Percentiles rank a stretch among this genome's conserved stretches.
phyloP scores from a whole-genome alignment of 2,329 filamentous ascomycete genomes.

The Domatiomyces globalis region DNA sequence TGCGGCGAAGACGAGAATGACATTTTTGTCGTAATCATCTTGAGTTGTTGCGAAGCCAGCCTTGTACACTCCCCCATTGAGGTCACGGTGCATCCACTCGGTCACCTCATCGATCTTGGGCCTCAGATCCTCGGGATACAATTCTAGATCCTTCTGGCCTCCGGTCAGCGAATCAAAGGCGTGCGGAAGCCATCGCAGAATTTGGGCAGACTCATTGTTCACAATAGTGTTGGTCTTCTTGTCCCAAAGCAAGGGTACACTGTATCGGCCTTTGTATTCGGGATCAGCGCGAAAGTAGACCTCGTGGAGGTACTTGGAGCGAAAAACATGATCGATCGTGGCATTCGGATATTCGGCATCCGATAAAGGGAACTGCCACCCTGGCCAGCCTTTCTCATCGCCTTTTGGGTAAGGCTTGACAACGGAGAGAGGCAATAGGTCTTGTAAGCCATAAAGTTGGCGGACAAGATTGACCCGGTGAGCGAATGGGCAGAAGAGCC shows the following conservation, averaged over 20 bases:
- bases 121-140: slow-evolving; percentile 40
- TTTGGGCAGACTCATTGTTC: slow-evolving; percentile 47
- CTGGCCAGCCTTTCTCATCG: slow-evolving; percentile 47
- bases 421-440: slow-evolving; percentile 39
- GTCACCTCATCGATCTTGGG: slow-evolving; percentile 39
- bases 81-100: slow-evolving; percentile 41
- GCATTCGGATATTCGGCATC: slow-evolving; percentile 43
- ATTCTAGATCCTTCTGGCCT: slow-evolving; percentile 29
- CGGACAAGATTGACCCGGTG: slow-evolving; percentile 46
- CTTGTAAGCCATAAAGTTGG: slow-evolving; percentile 43
- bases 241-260: slow-evolving; percentile 50
- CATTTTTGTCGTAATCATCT: slow-evolving; percentile 40
- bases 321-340: slow-evolving; percentile 47
- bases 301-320: slow-evolving; percentile 45
- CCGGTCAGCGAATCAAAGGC: slow-evolving; percentile 40
- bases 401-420: slow-evolving; percentile 55
- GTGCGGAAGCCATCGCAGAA: slow-evolving; percentile 44
- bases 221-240: slow-evolving; percentile 42
- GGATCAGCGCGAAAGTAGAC: slow-evolving; percentile 49
- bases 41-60: slow-evolving; percentile 46
- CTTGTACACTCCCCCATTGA: slow-evolving; percentile 49
- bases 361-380: slow-evolving; percentile 44
- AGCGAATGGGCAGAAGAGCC: slow-evolving; percentile 52
- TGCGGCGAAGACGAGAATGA: slow-evolving; percentile 43
- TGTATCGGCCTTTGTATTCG: slow-evolving; percentile 47